Conservation (phyloP, 2,329 filamentous ascomycete species). For the Orbilia blumenaviensis region DNA sequence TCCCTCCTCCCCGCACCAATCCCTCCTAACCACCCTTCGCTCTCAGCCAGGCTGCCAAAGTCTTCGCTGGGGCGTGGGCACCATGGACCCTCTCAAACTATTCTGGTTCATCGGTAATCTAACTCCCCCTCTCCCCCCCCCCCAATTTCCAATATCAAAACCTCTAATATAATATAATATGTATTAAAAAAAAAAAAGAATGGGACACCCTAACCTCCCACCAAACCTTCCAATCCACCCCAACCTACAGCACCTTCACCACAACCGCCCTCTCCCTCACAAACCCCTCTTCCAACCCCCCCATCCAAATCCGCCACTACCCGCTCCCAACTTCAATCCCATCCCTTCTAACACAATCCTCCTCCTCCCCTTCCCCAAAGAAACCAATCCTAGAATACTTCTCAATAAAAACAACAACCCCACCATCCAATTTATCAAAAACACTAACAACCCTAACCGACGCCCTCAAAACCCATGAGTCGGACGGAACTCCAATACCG, state of each 20-base stretch:
- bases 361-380: no score
- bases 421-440: neutral
- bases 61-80: constrained; percentile 13
- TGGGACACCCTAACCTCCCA: constrained; percentile 37
- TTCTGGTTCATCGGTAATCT: constrained; percentile 51
- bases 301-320: constrained; percentile 29
- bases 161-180: neutral
- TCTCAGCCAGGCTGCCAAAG: constrained; percentile 23
- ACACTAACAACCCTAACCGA: neutral
- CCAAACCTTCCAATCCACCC: constrained; percentile 16
- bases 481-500: neutral
- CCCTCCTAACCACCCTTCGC: neutral
- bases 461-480: neutral
- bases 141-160: neutral
- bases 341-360: neutral
- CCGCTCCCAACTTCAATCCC: constrained; percentile 7
- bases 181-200: constrained; percentile 21
- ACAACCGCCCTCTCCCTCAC: neutral
- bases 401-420: neutral
- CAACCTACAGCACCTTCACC: constrained; percentile 19
- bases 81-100: constrained; percentile 16
- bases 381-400: constrained; percentile 32
- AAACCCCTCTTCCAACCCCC: neutral
- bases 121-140: neutral
- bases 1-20: neutral